Conservation (phyloP, 2,329 filamentous ascomycete species). For the Leptographium flavum region DNA sequence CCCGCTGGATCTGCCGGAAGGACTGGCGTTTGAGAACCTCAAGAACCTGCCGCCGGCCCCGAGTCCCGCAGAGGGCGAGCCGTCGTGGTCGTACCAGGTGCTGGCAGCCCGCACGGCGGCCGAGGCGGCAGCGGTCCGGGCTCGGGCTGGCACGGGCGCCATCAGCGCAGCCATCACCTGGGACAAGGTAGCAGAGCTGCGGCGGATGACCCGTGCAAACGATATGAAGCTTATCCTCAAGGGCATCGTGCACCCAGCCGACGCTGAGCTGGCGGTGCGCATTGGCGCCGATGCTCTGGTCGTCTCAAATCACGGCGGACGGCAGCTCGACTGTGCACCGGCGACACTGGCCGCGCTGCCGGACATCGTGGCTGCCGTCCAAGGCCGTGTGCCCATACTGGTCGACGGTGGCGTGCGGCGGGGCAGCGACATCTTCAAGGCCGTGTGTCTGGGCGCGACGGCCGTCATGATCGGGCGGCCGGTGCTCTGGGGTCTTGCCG, state of each 20-base stretch:
- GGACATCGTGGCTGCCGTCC: conserved; percentile 31
- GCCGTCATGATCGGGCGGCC: conserved; percentile 31
- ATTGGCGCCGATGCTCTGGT: conserved; percentile 18
- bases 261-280: conserved; percentile 3
- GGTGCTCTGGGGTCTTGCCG: conserved; percentile 30
- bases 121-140: background rate
- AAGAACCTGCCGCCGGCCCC: background rate
- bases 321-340: conserved; percentile 29
- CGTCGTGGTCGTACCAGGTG: background rate
- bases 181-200: background rate
- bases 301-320: conserved; percentile 31
- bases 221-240: conserved; percentile 11
- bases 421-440: conserved; percentile 39
- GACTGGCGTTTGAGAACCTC: background rate
- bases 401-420: conserved; percentile 34
- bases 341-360: conserved; percentile 27
- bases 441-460: conserved; percentile 33
- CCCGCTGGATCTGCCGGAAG: background rate
- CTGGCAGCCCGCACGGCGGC: background rate
- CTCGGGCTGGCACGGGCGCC: background rate
- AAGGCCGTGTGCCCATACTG: conserved; percentile 27
- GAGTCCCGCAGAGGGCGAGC: background rate
- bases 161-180: background rate
- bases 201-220: background rate
- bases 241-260: conserved; percentile 23